Conservation (phyloP, 352 stramenopile species). For the Phytophthora cactorum region DNA sequence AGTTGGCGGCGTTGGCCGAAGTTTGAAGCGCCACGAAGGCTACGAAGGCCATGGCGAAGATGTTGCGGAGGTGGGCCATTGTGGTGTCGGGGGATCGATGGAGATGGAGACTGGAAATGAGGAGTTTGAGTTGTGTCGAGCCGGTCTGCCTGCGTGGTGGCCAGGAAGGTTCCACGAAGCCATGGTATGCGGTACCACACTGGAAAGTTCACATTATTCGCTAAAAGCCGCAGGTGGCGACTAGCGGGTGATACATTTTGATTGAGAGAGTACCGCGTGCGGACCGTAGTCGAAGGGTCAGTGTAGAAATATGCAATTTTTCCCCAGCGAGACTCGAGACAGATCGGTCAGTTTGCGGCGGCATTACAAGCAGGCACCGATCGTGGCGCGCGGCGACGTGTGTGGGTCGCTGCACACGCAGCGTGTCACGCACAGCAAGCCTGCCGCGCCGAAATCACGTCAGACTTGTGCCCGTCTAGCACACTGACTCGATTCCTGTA, state of each 20-base stretch:
- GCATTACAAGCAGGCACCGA: conserved; percentile 6
- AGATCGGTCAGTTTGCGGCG: not conserved
- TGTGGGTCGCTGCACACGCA: too few species aligned
- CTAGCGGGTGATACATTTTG: not conserved
- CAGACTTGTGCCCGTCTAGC: not conserved
- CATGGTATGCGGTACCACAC: conserved; percentile 9
- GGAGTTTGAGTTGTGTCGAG: conserved; percentile 28
- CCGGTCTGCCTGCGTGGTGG: conserved; percentile 3
- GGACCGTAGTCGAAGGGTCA: not conserved
- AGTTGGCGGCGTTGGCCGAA: conserved; percentile 21
- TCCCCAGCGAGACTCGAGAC: not conserved
- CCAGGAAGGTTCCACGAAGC: conserved; percentile 25
- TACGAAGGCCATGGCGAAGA: conserved; percentile 9
- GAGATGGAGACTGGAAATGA: conserved; percentile 6
- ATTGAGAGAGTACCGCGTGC: conserved; percentile 5
- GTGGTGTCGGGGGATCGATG: not conserved
- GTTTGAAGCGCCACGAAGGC: conserved; percentile 21
- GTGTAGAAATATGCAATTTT: conserved; percentile 2
- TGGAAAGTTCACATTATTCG: conserved; percentile 8
- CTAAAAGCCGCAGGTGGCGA: conserved; percentile 9
- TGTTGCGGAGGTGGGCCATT: conserved; percentile 19
- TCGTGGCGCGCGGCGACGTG: not conserved
- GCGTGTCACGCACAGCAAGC: too few species aligned
- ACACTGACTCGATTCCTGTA: conserved; percentile 9
- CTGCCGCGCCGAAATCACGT: not conserved